Conservation (phyloP, 345 rosid genomes). For the Camelina sativa region DNA sequence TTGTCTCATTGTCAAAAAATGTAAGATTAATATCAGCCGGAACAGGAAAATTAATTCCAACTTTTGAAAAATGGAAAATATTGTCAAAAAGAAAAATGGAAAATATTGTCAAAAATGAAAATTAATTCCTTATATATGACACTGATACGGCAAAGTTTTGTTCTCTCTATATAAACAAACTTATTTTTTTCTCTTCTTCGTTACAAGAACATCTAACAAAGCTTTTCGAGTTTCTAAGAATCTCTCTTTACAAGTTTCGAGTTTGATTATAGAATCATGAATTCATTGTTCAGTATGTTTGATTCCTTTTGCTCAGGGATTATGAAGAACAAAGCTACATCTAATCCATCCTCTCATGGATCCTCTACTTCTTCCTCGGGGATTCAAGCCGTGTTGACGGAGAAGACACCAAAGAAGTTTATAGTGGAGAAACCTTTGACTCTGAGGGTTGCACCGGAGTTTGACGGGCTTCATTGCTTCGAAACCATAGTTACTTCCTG, state of each 20-base stretch:
- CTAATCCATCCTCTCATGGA: slow-evolving; percentile 5
- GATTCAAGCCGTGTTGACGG: neutral
- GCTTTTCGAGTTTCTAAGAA: neutral
- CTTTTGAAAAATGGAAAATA: neutral
- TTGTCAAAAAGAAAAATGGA: neutral
- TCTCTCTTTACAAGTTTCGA: neutral
- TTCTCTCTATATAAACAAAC: slow-evolving; percentile 2
- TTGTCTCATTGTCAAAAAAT: no score
- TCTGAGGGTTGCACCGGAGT: slow-evolving; percentile 51
- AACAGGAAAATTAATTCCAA: neutral
- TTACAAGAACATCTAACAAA: neutral
- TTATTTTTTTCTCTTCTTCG: neutral
- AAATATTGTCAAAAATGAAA: neutral
- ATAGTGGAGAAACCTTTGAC: neutral
- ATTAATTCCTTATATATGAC: neutral
- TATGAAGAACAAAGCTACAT: neutral
- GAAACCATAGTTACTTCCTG: slow-evolving; percentile 48
- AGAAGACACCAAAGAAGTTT: slow-evolving; percentile 8
- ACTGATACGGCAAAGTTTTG: neutral
- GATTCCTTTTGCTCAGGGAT: slow-evolving; percentile 8
- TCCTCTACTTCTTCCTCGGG: slow-evolving; percentile 1
- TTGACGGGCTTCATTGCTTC: slow-evolving; percentile 68
- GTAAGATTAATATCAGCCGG: no score
- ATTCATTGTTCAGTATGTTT: slow-evolving; percentile 21
- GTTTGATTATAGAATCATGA: slow-evolving; percentile 23